phyloP scores from a whole-genome alignment of 192 early-diverging fungal species.

The Coemansia sp. region DNA sequence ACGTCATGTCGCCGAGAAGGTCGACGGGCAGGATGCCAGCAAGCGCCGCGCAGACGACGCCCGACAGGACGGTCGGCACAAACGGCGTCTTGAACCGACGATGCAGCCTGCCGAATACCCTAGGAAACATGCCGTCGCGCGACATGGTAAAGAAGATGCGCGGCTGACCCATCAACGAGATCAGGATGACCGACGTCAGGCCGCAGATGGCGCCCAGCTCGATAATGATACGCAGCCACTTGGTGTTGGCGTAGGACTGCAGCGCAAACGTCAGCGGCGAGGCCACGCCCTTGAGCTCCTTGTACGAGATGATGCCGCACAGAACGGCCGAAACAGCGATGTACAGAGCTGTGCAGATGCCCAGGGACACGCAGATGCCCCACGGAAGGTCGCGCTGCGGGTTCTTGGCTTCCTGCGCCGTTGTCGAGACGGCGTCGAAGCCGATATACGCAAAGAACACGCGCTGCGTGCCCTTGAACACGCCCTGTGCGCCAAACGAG shows the following conservation, averaged over 20 bases:
- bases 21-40: slow-evolving; percentile 77
- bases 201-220: slow-evolving; percentile 75
- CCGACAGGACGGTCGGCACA: slow-evolving; percentile 65
- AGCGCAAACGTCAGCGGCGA: slow-evolving; percentile 59
- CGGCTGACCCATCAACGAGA: slow-evolving; percentile 74
- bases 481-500: slow-evolving; percentile 64
- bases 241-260: slow-evolving; percentile 40
- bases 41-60: slow-evolving; percentile 62
- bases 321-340: slow-evolving; percentile 68
- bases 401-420: slow-evolving; percentile 75
- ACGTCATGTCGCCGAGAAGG: slow-evolving; percentile 79
- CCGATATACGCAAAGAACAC: slow-evolving; percentile 86
- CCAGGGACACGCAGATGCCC: slow-evolving; percentile 78
- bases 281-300: slow-evolving; percentile 37
- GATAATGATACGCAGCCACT: slow-evolving; percentile 75
- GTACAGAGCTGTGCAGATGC: slow-evolving; percentile 77
- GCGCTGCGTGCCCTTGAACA: slow-evolving; percentile 67
- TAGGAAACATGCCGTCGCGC: slow-evolving; percentile 79
- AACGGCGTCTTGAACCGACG: slow-evolving; percentile 72
- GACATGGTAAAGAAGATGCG: slow-evolving; percentile 89
- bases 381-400: slow-evolving; percentile 80
- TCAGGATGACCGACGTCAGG: slow-evolving; percentile 75
- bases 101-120: slow-evolving; percentile 67
- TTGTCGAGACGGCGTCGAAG: slow-evolving; percentile 85
- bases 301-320: slow-evolving; percentile 69